Conservation (phyloP, 2,329 filamentous ascomycete genomes). For the Pseudocercospora crystallina region DNA sequence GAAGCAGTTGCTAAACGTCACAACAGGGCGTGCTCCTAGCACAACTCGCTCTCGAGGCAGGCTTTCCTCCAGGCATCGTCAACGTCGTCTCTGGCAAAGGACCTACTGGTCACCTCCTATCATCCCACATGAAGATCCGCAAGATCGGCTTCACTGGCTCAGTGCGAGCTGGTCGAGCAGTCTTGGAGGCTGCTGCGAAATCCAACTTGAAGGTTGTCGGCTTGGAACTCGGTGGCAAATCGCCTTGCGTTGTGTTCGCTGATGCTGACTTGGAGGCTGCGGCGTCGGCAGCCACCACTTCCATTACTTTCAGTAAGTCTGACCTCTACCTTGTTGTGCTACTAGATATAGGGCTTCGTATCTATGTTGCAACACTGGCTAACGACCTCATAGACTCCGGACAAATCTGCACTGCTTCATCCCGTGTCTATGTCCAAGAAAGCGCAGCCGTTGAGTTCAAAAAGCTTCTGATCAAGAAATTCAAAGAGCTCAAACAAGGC, state of each 20-base stretch:
- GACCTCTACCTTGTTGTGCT: too few species aligned
- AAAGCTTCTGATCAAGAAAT: too few species aligned
- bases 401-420: constrained; percentile 30
- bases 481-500: constrained; percentile 49
- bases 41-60: constrained; percentile 46
- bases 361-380: neutral
- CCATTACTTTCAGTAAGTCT: too few species aligned
- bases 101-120: constrained; percentile 44
- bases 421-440: constrained; percentile 33
- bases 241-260: constrained; percentile 43
- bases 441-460: constrained; percentile 48
- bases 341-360: too few species aligned
- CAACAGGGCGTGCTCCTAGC: constrained; percentile 18
- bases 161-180: constrained; percentile 42
- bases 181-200: constrained; percentile 39
- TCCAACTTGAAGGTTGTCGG: constrained; percentile 46
- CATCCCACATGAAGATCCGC: constrained; percentile 53
- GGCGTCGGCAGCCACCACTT: neutral
- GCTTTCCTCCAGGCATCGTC: constrained; percentile 45
- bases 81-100: constrained; percentile 41
- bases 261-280: constrained; percentile 47
- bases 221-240: constrained; percentile 53
- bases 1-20: too few species aligned
- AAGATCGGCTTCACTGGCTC: constrained; percentile 50
- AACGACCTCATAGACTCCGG: too few species aligned